phyloP scores from a whole-genome alignment of 2,329 filamentous ascomycete genomes.

The Clonostachys chloroleuca region DNA sequence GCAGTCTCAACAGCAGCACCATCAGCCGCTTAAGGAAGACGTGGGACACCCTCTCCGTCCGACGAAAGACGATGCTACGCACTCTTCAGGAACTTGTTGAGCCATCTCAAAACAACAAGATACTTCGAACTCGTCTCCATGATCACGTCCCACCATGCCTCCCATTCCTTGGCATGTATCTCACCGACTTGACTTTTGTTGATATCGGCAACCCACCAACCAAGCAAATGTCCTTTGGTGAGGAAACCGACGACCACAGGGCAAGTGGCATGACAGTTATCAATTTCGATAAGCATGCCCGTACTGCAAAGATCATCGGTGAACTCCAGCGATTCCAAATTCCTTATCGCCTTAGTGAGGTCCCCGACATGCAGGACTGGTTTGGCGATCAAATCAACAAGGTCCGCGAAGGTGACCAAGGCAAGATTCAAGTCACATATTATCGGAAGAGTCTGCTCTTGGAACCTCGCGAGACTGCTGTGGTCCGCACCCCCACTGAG shows the following conservation, averaged over 20 bases:
- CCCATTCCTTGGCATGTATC: slow-evolving; percentile 92
- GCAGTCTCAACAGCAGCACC: slow-evolving; percentile 86
- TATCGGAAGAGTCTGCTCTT: slow-evolving; percentile 82
- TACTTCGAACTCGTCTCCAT: slow-evolving; percentile 76
- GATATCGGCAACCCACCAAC: slow-evolving; percentile 89
- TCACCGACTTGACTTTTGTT: slow-evolving; percentile 94
- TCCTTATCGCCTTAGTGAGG: slow-evolving; percentile 76
- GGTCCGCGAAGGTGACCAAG: slow-evolving; percentile 58
- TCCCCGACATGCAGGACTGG: slow-evolving; percentile 92
- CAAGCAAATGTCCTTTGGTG: slow-evolving; percentile 57
- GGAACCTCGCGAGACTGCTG: slow-evolving; percentile 63
- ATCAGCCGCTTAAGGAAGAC: slow-evolving; percentile 85
- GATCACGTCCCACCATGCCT: slow-evolving; percentile 88
- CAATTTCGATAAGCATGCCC: slow-evolving; percentile 96
- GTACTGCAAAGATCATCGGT: slow-evolving; percentile 91
- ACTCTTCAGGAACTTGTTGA: slow-evolving; percentile 81
- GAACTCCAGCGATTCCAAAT: slow-evolving; percentile 96
- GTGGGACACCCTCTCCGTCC: slow-evolving; percentile 84
- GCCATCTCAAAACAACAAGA: slow-evolving; percentile 84
- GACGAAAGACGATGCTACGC: slow-evolving; percentile 76
- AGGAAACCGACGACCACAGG: slow-evolving; percentile 53
- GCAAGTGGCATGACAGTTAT: slow-evolving; percentile 72
- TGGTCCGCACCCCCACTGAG: slow-evolving; percentile 21
- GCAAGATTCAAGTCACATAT: slow-evolving; percentile 56
- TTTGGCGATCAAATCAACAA: slow-evolving; percentile 75